Base-by-base conservation (phyloP, 2,329 filamentous ascomycete genomes). In the Penicillium sp. region DNA sequence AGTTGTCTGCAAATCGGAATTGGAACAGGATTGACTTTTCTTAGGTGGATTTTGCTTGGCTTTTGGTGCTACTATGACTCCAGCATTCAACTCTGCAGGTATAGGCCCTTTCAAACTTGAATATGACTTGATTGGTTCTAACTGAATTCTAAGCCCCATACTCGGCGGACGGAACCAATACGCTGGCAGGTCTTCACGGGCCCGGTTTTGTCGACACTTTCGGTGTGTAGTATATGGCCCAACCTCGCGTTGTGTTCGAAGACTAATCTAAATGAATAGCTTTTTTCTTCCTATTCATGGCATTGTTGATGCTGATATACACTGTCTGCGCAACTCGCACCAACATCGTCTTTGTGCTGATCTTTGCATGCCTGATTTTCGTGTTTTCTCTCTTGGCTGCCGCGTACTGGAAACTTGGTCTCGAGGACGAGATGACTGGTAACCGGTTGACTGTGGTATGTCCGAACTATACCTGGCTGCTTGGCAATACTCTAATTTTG, bases 301-400 rank as follows among this genome's bases (percentile, higher is more conserved):
- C 77, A 3, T 59, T 90, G n/a, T 75, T 90, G 27, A 86, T 83
- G 70, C 72, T 90, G 59, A 69, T 91, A 64, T 91, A 85, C 77
- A 75, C 90, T 49, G 77, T 91, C 69, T 89, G 86, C 74, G 82
- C 89, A 1, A 76, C 91, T 19, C 85, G 89, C 48, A 91, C 88
- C 29, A 92, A 92, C 70, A 55, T 90, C 10, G 80, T 85, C 70
- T 90, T 91, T 73, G 82, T 89, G 63, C 63, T 85, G 54, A 88
- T 92, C 72, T 91, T 91, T 77, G 67, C 86, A 57, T 79, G 78
- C 1, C 80, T 91, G n/a, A 71, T 83, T 19, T 68, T 85, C 13
- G 77, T 80, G 3, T 90, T 91, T 68, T 70, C 73, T 13, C 75
- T 86, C 26, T 77, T 91, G 31, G 80, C 87, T 0, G 86, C 79